Evolutionary conservation across 176 grass and related monocot species (phyloP).

Genomic region (Musa troglodytarum): DNA sequence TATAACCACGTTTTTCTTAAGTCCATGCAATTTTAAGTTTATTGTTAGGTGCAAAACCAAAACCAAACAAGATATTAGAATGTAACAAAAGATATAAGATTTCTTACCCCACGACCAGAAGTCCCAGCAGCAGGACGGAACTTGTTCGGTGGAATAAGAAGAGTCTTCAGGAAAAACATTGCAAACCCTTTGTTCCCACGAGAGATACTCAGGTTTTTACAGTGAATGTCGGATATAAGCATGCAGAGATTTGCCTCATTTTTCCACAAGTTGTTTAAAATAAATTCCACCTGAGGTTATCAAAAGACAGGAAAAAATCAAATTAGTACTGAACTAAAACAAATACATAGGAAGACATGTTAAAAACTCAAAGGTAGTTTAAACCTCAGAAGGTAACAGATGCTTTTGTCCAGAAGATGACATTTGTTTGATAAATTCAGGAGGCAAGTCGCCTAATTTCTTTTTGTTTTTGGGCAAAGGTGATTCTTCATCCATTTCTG

Average conservation of each 20-base stretch:
- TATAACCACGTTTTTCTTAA: background rate
- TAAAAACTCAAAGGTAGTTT: background rate
- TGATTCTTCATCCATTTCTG: constrained; percentile 39
- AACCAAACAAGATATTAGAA: background rate
- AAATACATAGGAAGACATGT: constrained; percentile 16
- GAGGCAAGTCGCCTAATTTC: constrained; percentile 29
- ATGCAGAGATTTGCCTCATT: constrained; percentile 64
- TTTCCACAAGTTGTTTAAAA: constrained; percentile 73
- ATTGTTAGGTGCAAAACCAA: background rate
- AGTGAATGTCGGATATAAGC: constrained; percentile 69
- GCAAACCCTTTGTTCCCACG: constrained; percentile 50
- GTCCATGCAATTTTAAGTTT: background rate
- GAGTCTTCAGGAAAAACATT: constrained; percentile 83
- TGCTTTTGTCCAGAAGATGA: constrained; percentile 51
- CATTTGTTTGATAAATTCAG: constrained; percentile 46
- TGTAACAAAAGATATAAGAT: background rate
- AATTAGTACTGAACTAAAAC: constrained; percentile 9
- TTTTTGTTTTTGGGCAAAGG: constrained; percentile 12
- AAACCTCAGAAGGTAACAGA: constrained; percentile 65
- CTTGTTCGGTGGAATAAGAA: constrained; percentile 73
- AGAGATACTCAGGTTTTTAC: constrained; percentile 39
- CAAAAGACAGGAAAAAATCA: constrained; percentile 12
- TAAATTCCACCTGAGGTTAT: constrained; percentile 56
- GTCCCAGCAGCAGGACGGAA: constrained; percentile 56
- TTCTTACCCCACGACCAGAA: constrained; percentile 55